phyloP scores from a whole-genome alignment of 306 rosid genomes.

The Cicer pinnatifidum region DNA sequence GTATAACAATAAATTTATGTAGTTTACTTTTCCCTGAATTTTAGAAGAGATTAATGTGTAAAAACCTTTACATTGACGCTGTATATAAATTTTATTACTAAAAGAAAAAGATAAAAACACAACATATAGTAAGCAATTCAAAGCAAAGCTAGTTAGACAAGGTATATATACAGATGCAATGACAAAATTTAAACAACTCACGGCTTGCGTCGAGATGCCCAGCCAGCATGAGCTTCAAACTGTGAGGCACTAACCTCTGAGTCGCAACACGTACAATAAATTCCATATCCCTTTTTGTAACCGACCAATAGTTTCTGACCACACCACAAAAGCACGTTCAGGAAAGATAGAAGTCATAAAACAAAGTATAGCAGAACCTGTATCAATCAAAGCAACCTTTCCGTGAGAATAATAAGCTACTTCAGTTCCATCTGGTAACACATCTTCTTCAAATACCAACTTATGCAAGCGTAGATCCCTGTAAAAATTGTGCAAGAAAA shows the following conservation, averaged over 20 bases:
- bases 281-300: conserved; percentile 72
- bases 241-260: conserved; percentile 87
- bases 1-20: background rate
- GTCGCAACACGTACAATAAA: conserved; percentile 78
- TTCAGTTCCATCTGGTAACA: conserved; percentile 85
- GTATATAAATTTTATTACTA: too few species aligned
- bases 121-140: background rate
- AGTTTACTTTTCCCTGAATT: background rate
- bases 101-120: background rate
- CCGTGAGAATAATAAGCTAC: conserved; percentile 76
- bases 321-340: conserved; percentile 42
- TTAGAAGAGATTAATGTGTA: too few species aligned
- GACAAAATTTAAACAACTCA: conserved; percentile 57
- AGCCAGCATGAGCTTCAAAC: conserved; percentile 98
- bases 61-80: too few species aligned
- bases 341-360: conserved; percentile 37
- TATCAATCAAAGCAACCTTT: conserved; percentile 57
- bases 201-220: conserved; percentile 96
- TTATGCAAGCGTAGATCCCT: conserved; percentile 92
- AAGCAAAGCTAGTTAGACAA: conserved; percentile 31
- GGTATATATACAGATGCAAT: conserved; percentile 29
- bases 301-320: conserved; percentile 77
- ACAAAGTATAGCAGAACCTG: conserved; percentile 12
- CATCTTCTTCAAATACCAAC: conserved; percentile 82
- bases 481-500: conserved; percentile 21